Percentiles rank a stretch among this genome's conserved stretches.
These are phyloP conservation scores for Corinectria fuckeliana DNA, from an alignment of 2,329 filamentous ascomycete genomes.

Conservation along the genomic window DNA sequence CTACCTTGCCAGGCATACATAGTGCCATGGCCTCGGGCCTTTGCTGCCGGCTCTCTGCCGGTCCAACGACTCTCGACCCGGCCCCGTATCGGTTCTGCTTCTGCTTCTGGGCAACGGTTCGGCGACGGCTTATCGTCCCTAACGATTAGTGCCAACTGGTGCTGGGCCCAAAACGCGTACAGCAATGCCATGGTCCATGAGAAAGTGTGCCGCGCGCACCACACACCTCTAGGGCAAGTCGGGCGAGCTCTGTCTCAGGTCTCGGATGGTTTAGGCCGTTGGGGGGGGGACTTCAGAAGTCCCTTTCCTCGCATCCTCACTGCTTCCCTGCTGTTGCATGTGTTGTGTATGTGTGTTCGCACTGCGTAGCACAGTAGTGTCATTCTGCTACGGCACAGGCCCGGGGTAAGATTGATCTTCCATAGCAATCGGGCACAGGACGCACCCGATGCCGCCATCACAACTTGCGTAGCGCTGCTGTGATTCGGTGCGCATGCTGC, in stretches of 20 bases:
- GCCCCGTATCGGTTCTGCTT: neutral
- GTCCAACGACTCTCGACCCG: neutral
- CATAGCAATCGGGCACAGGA: neutral
- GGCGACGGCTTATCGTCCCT: slow-evolving; percentile 7
- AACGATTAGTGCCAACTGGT: no score
- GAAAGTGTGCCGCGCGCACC: neutral
- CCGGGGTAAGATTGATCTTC: neutral
- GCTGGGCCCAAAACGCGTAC: no score
- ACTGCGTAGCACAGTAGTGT: neutral
- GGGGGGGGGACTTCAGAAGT: neutral
- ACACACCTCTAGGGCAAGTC: neutral
- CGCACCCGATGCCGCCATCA: neutral
- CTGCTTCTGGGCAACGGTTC: slow-evolving; percentile 1
- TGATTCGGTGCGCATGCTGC: neutral
- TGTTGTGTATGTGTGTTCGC: neutral
- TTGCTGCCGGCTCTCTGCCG: neutral
- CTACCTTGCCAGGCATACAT: neutral
- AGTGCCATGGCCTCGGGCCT: neutral
- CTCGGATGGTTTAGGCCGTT: neutral
- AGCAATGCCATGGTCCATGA: neutral
- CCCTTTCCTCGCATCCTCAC: neutral
- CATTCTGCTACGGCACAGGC: neutral
- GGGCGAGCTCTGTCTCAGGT: neutral
- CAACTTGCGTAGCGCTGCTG: neutral
- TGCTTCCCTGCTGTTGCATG: neutral